Base-by-base conservation (phyloP, 306 rosid genomes). In the Vicia villosa region DNA sequence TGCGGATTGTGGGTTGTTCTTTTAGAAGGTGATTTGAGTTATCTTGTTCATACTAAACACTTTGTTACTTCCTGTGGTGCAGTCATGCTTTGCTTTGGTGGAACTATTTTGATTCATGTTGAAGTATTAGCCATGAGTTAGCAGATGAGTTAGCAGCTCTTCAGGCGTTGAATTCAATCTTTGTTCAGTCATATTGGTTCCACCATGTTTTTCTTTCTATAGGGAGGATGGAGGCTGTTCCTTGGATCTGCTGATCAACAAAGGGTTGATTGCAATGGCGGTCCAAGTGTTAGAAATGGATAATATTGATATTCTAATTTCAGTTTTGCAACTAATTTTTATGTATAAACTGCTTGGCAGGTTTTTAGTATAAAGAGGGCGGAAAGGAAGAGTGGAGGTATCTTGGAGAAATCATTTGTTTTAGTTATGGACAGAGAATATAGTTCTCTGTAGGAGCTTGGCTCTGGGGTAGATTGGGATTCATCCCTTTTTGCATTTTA, bases 101-200 rank as follows among this genome's bases (percentile, higher is more conserved):
- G 57, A 40, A 26, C 19, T 28, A 65, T 42, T 57, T 80, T 69
- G 60, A 41, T 51, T 65, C 72, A 30, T 74, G 65, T 34, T 50
- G 80, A 62, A 47, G 8, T 38, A 41, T 66, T 10, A 46, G 36
- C 54, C 47, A 14, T 56, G 69, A 56, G 81, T 64, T 71, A 65
- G 57, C 58, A 32, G 45, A 14, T 56, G 69, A 56, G 81, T 64
- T 71, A 65, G 57, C 58, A 32, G 45, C 67, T 42, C 45, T 75
- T 63, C 45, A 43, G 8, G 43, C 57, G 5, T 49, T 36, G 55
- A 45, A 60, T 41, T 55, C 73, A 45, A 32, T 15, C 38, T 8
- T 41, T 12, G 14, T 58, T 58, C 11, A 13, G 37, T 58, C 17
- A 26, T 24, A 20, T 66, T 66, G 24, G 68, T 60, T 66, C 21